These are phyloP conservation scores for Aspergillus bertholletiae DNA, from an alignment of 495 filamentous ascomycete species.

Conservation along the genomic window DNA sequence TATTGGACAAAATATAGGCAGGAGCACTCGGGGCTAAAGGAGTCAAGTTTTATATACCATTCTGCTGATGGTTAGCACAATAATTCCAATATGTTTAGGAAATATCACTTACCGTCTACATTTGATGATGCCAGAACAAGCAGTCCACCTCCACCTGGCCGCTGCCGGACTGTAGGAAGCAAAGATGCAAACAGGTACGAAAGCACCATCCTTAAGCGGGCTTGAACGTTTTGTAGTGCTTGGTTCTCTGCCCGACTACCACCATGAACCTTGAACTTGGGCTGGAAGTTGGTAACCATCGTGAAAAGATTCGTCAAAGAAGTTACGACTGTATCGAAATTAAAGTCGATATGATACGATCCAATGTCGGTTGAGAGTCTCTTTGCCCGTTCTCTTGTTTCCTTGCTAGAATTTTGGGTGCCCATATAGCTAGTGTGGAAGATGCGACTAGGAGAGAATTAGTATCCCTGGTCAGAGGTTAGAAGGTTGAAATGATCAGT, in stretches of 20 bases:
- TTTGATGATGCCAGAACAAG: constrained; percentile 64
- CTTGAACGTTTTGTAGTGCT: constrained; percentile 80
- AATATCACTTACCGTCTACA: constrained; percentile 40
- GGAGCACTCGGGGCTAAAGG: neutral
- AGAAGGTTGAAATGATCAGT: neutral
- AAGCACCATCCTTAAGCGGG: constrained; percentile 73
- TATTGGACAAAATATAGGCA: neutral
- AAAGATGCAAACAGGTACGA: constrained; percentile 73
- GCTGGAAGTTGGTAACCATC: constrained; percentile 50
- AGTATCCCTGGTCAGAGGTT: constrained; percentile 6
- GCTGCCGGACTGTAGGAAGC: constrained; percentile 53
- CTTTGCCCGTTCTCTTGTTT: constrained; percentile 70
- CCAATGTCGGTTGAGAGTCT: constrained; percentile 68
- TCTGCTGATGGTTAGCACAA: constrained; percentile 23
- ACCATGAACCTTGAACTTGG: constrained; percentile 67
- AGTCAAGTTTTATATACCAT: constrained; percentile 23
- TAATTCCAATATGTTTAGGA: neutral
- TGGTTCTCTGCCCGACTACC: constrained; percentile 59
- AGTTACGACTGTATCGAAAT: constrained; percentile 67
- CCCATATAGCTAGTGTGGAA: constrained; percentile 84
- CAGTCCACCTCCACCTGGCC: constrained; percentile 52
- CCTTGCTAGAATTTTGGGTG: constrained; percentile 63
- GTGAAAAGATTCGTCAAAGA: constrained; percentile 53
- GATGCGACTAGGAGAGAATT: constrained; percentile 34
- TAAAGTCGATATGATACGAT: constrained; percentile 67